These are phyloP conservation scores for Cucumis cinereus DNA, from an alignment of 306 rosid genomes.

Conservation along the genomic window DNA sequence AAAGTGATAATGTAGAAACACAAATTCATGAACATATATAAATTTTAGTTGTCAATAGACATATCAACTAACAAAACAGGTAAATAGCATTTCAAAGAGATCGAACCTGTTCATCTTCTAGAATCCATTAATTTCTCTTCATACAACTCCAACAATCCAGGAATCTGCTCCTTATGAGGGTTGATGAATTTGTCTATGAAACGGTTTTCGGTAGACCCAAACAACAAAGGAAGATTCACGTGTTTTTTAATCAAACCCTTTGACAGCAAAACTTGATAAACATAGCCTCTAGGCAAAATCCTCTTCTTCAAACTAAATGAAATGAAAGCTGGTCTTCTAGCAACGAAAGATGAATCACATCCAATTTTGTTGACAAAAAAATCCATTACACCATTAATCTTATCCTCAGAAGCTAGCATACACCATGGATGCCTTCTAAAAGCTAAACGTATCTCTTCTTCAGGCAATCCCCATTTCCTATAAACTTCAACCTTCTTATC, in stretches of 20 bases:
- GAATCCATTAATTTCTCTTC: slow-evolving; percentile 3
- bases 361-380: slow-evolving; percentile 28
- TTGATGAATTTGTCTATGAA: slow-evolving; percentile 17
- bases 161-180: not conserved
- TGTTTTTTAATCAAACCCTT: slow-evolving; percentile 16
- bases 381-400: slow-evolving; percentile 23
- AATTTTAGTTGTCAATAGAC: no score
- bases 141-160: slow-evolving; percentile 20
- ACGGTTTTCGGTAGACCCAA: not conserved
- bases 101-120: not conserved
- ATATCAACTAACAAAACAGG: not conserved
- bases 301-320: slow-evolving; percentile 30
- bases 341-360: not conserved
- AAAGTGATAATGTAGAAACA: no score
- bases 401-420: slow-evolving; percentile 23
- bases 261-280: slow-evolving; percentile 14
- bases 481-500: slow-evolving; percentile 18
- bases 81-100: not conserved
- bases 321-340: not conserved
- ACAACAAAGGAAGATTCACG: not conserved
- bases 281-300: slow-evolving; percentile 28
- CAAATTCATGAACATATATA: no score
- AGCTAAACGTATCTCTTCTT: slow-evolving; percentile 19
- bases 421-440: slow-evolving; percentile 26
- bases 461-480: slow-evolving; percentile 49